Conservation (phyloP, 1,284 basidiomycete species). For the Ceratobasidium sp. region DNA sequence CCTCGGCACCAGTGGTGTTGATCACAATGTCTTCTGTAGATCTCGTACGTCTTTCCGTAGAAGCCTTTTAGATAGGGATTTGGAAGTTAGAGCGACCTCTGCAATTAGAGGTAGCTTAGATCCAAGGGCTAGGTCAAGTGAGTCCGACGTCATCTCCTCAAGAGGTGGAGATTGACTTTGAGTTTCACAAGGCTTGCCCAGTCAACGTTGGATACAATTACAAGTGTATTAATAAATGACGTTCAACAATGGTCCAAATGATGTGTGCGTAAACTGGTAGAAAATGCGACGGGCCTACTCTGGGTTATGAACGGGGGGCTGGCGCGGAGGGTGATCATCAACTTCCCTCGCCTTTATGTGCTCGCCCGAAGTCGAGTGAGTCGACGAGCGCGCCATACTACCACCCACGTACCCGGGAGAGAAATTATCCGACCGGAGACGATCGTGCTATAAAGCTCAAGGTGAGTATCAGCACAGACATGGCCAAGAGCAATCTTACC, state of each 20-base stretch:
- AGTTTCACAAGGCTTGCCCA: too few relatives aligned
- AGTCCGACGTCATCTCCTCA: too few relatives aligned
- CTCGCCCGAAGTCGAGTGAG: slow-evolving; percentile 17
- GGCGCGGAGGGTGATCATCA: background rate
- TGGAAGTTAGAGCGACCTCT: too few relatives aligned
- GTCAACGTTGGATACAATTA: too few relatives aligned
- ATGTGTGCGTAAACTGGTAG: too few relatives aligned
- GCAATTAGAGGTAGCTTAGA: too few relatives aligned
- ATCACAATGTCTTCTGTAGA: slow-evolving; percentile 1
- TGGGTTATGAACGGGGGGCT: slow-evolving; percentile 3
- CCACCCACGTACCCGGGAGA: too few relatives aligned
- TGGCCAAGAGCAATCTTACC: background rate
- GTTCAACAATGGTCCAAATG: background rate
- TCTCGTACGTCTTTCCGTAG: background rate
- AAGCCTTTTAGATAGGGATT: too few relatives aligned
- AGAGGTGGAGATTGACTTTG: too few relatives aligned
- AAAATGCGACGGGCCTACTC: background rate
- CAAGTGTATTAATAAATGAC: slow-evolving; percentile 4
- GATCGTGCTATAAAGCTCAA: background rate
- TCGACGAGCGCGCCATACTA: slow-evolving; percentile 2
- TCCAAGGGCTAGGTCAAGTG: too few relatives aligned
- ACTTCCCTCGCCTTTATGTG: slow-evolving; percentile 1
- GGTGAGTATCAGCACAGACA: background rate
- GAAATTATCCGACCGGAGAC: background rate
- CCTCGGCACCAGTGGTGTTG: background rate